A percentile compares a stretch with the other conserved stretches of the same genome.
These are phyloP conservation scores for Salvia miltiorrhiza DNA, from an alignment of 257 asterid genomes.

Conservation along the genomic window DNA sequence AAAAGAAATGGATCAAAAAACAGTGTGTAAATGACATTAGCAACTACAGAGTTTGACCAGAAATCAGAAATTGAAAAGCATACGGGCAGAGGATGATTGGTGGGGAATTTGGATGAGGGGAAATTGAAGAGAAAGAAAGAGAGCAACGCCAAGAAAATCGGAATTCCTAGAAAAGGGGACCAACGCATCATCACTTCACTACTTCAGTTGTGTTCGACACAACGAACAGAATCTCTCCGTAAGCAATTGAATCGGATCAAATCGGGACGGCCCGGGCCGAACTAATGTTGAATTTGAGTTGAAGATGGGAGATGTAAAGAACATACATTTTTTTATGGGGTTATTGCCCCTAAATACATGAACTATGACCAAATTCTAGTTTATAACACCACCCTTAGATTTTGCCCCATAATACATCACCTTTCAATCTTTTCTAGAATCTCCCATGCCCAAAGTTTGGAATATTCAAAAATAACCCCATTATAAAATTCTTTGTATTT, in stretches of 20 bases:
- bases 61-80: neutral
- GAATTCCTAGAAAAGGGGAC: slow-evolving; percentile 63
- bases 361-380: no score
- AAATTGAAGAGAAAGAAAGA: slow-evolving; percentile 45
- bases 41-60: neutral
- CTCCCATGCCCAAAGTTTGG: no score
- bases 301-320: neutral
- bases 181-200: slow-evolving; percentile 40
- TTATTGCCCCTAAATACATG: no score
- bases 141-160: slow-evolving; percentile 51
- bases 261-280: neutral
- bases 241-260: neutral
- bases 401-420: no score
- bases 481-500: no score
- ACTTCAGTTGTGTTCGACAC: neutral
- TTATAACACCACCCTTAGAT: no score
- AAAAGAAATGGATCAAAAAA: neutral
- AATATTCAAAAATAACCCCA: no score
- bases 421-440: no score
- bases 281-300: neutral
- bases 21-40: neutral
- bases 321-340: no score
- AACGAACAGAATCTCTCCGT: neutral
- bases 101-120: slow-evolving; percentile 29
- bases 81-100: slow-evolving; percentile 25